Base-by-base conservation (phyloP, 2,329 filamentous ascomycete genomes). In the Camillea tinctor region DNA sequence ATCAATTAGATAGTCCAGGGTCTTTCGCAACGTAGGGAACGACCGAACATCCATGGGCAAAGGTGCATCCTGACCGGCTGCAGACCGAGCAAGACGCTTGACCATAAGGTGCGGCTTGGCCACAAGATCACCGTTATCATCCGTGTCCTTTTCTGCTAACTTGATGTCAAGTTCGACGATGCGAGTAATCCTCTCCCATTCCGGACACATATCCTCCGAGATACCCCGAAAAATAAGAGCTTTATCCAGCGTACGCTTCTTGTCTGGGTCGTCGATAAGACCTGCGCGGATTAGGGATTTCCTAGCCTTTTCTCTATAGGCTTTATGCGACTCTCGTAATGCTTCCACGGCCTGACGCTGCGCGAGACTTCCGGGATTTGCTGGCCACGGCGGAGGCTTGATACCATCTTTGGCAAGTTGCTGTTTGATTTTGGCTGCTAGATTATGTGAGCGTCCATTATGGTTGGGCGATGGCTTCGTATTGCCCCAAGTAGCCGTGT, bases 151-250 rank as follows among this genome's bases (percentile, higher is more conserved):
- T 68, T 89, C 86, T 6, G 83, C 77, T 6, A 74, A 74, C 64
- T 83, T 81, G 21, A 87, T 80, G 61, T 88, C 84, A 66, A 80
- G 77, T 69, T 89, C 85, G 53, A 82, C 82, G 58, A 89, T 88
- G 61, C 87, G 80, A 54, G 80, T 84, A 36, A 88, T 81, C 70
- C 84, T 84, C 70, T 90, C 87, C 71, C 84, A 88, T 63, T 88
- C 84, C 4, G 87, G 87, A 62, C 87, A 90, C 87, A 89, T 89
- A 23, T 88, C 84, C 66, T 89, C 84, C 67, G 86, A 89, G 52
- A 87, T 88, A 15, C 87, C 87, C 69, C 86, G 86, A 69, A 90
- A 90, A 50, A 84, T 81, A 53, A 89, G 84, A 6, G 87, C 87
- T 69, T 89, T 82, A 60, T 84, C 80, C 7, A 90, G 77, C 19